A percentile compares a stretch with the other conserved stretches of the same genome.
Evolutionary conservation across 1,139 yeast species (phyloP).

Genomic region (Pichiaceae sp.): DNA sequence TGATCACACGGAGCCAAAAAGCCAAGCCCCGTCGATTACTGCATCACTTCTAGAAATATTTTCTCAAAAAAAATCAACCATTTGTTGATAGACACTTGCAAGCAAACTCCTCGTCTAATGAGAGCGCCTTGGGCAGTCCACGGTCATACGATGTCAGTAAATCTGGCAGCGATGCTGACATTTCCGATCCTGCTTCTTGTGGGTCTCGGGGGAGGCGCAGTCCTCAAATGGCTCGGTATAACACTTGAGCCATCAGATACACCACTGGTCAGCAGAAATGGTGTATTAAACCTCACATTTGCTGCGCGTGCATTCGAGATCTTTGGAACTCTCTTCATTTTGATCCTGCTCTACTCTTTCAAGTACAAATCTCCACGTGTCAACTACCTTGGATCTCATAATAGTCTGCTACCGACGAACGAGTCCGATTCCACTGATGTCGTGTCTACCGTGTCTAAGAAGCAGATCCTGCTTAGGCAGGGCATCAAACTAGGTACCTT

Average conservation of each 20-base stretch:
- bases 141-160: no score
- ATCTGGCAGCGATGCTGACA: no score
- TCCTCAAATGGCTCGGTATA: no score
- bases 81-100: no score
- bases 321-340: constrained; percentile 4
- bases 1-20: no score
- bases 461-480: constrained; percentile 8
- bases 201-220: no score
- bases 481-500: constrained; percentile 10
- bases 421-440: constrained; percentile 7
- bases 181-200: no score
- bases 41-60: no score
- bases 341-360: constrained; percentile 3
- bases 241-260: constrained; percentile 10
- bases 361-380: constrained; percentile 16
- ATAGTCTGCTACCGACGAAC: constrained; percentile 8
- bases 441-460: not conserved
- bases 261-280: constrained; percentile 15
- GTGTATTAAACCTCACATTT: constrained; percentile 17
- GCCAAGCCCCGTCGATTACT: no score
- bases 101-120: no score
- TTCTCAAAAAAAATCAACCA: no score
- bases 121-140: no score
- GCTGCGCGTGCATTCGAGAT: constrained; percentile 22
- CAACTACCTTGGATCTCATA: not conserved